Conservation (phyloP, 2,329 filamentous ascomycete species). For the Fusarium phyllophilum region DNA sequence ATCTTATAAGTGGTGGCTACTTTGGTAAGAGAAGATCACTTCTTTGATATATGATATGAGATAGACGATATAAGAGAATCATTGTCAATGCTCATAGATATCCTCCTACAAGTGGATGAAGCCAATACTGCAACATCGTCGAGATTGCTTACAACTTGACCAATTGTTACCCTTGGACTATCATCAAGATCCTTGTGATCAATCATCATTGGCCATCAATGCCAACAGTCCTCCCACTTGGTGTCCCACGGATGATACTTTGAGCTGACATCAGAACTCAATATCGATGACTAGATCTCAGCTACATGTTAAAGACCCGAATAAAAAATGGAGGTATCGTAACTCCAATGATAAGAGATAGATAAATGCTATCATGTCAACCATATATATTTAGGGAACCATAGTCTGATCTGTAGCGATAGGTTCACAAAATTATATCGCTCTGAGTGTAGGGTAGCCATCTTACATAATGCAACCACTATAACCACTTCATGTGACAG, state of each 20-base stretch:
- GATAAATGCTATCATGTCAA: not conserved
- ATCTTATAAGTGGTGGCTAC: not conserved
- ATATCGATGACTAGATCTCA: not conserved
- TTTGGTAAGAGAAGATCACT: not conserved
- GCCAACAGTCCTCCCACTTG: not conserved
- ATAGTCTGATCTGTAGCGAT: not conserved
- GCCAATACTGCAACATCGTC: not conserved
- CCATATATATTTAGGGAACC: not conserved
- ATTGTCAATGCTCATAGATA: not conserved
- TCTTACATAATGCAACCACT: not conserved
- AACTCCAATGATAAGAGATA: too few species aligned
- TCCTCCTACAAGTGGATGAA: too few species aligned
- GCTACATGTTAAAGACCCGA: not conserved
- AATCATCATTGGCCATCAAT: not conserved
- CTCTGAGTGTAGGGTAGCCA: slow-evolving; percentile 5
- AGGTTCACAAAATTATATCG: too few species aligned
- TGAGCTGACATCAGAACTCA: slow-evolving; percentile 3
- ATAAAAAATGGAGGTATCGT: rapidly evolving
- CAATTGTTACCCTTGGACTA: too few species aligned
- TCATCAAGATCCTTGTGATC: not conserved
- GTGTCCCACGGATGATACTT: not conserved
- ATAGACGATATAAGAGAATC: not conserved
- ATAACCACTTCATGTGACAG: slow-evolving; percentile 26
- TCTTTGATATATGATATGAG: not conserved
- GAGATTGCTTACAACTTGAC: not conserved